Base-by-base conservation (phyloP, 1,284 basidiomycete genomes). In the Ceratorhiza oryzae-sativae region DNA sequence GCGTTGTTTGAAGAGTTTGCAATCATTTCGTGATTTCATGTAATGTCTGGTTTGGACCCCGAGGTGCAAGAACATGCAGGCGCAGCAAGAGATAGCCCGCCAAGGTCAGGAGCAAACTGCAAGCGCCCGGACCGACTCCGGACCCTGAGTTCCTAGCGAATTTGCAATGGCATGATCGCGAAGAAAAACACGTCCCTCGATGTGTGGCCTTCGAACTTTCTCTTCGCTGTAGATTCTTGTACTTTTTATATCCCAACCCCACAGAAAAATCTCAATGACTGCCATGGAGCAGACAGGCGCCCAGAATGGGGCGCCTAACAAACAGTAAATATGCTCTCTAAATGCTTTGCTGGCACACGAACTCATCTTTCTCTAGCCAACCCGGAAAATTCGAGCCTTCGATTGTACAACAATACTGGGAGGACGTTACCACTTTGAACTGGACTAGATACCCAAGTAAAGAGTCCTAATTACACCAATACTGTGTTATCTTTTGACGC, bases 341-440 rank as follows among this genome's bases (percentile, higher is more conserved):
- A 45, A 23, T 15, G n/a, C 36, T 23, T 30, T 18, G 41, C 58
- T 59, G 36, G 58, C 36, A 45, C 55, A 25, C 36, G 18, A 36
- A 34, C 30, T 30, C 27, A 34, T 41, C 5, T 1, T 12, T 36
- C 6, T 23, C 23, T 34, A 39, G 32, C 10, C 48, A 34, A 48
- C 39, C 13, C 42, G 39, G 32, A 34, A 30, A 58, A 48, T 13
- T 18, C 12, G 55, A n/a, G 39, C 42, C 27, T 20, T 70, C 53
- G 25, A 56, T 70, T 45, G 30, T 70, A 34, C 39, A 27, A 13
- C 27, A 46, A 27, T 70, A 70, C 30, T 76, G 73, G 74, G 63
- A 71, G 18, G 76, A 76, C 62, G 53, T 71, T 13, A 72, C 59
- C 13, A 71, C 73, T 13, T 18, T 74, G 34, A 71, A 74, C 51